phyloP scores from a whole-genome alignment of 1,284 basidiomycete genomes.

The Somion occarium region DNA sequence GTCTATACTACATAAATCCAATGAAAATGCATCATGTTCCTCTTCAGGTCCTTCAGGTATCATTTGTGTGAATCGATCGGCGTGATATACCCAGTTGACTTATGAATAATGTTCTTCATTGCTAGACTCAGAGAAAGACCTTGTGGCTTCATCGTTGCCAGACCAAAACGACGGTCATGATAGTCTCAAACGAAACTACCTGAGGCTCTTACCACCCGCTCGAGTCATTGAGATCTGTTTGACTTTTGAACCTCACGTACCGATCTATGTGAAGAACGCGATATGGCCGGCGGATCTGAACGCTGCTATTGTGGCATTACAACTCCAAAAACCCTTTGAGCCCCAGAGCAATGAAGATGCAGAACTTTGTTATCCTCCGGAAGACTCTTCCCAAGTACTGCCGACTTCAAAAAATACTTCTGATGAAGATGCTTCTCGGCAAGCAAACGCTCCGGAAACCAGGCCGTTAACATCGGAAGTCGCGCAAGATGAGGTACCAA shows the following conservation, averaged over 20 bases:
- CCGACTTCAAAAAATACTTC: not conserved
- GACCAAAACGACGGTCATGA: conserved; percentile 1
- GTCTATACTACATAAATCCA: conserved; percentile 1
- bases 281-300: conserved; percentile 69
- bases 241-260: conserved; percentile 62
- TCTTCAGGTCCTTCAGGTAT: conserved; percentile 7
- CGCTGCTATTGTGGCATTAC: conserved; percentile 53
- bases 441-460: not conserved
- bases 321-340: conserved; percentile 26
- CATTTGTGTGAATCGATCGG: not conserved
- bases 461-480: not conserved
- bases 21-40: conserved; percentile 1
- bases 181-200: conserved; percentile 43
- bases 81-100: too few species aligned
- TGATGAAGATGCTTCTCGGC: not conserved
- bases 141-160: not conserved
- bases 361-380: conserved; percentile 1
- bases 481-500: not conserved
- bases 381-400: not conserved
- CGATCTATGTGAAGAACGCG: conserved; percentile 49
- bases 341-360: conserved; percentile 9
- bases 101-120: not conserved
- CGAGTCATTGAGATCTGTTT: conserved; percentile 76
- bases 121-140: conserved; percentile 9
- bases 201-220: conserved; percentile 55